Evolutionary conservation across 2,329 filamentous ascomycete species (phyloP), one percentile per base, ranked within the genome.

Genomic region (Trichoderma afroharzianum): DNA sequence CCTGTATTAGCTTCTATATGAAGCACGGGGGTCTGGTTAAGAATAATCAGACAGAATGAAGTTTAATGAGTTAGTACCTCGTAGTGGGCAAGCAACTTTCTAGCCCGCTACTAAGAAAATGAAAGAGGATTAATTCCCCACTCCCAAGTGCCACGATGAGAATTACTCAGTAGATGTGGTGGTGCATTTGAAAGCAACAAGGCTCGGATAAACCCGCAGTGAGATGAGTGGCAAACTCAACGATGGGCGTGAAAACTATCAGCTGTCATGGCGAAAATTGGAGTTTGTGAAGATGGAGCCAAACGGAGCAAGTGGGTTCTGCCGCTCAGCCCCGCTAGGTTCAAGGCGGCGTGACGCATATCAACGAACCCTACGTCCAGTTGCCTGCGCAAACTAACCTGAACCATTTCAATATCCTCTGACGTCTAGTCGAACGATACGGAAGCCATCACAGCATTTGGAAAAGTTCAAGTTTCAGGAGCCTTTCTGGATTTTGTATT

Each of bases 261-360:
- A 50, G n/a, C 47, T 21, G 21, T 53, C 21, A 53, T 24, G 7
- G 4, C 47, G n/a, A 50, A 30, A 30, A 63, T 18, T 57, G 53
- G 26, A 11, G 53, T 39, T 30, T 39, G 61, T 21, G 30, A n/a
- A 59, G 33, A 43, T 43, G n/a, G 39, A 14, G 21, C 28, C 28
- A 63, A 63, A 39, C 32, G 30, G 32, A 59, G 61, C 63, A 30
- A n/a, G 63, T 36, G 55, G 33, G 32, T 64, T 64, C 64, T 66
- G 61, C 50, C 43, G 33, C 55, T 33, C 28, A 59, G 47, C 69
- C 69, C 69, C 69, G 39, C 69, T 53, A 68, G 50, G n/a, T 26
- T 33, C 53, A 53, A 50, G 36, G 50, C 70, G 72, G 72, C 62
- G 68, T 72, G 72, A 73, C 72, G 68, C 72, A 70, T 47, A 43